Evolutionary conservation across 2,329 filamentous ascomycete genomes (phyloP), one percentile per base, ranked within the genome.

Genomic region (Aspergillus sergii): DNA sequence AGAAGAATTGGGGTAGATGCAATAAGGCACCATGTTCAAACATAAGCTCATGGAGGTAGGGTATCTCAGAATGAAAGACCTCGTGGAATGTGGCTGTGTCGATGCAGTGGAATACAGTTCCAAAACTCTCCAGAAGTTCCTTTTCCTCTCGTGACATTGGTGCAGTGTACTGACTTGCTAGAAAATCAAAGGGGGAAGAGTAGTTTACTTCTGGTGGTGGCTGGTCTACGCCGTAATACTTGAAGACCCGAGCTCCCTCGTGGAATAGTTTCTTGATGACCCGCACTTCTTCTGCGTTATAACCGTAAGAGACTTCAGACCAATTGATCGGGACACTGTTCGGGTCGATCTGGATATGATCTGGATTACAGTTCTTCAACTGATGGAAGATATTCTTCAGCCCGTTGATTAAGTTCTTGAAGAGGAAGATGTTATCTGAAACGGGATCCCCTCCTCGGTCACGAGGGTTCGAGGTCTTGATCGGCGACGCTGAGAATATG

Each of bases 41-140:
- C 80, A 97, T 97, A 86, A 98, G 94, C 67, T 97, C 91, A 76
- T 99, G 98, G 43, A 99, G 87, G 77, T 93, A 92, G 43, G 94
- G 94, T 64, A 99, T 98, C 81, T 98, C 95, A 64, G 94, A 92
- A 75, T 97, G 92, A 77, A 99, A 99, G 46, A 99, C 93, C 80
- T 99, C 95, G 72, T 99, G 94, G 75, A 99, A 99, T 0, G 94
- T 97, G 12, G 96, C 95, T 2, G 95, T 95, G 74, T 99, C 95
- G 67, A 99, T 95, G 78, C 94, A 96, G 76, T 99, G 95, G 75
- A 99, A 99, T 32, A 99, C 94, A 0, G 95, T 98, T 2, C 94
- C 95, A 76, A 99, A 99, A 2, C 93, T 96, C 81, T 99, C 96
- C 8, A 99, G 84, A 10, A 99, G 85, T 60, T 99, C 95, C 76